Evolutionary conservation across 176 grass and related monocot genomes (phyloP).

Genomic region (Oryza glumipatula): DNA sequence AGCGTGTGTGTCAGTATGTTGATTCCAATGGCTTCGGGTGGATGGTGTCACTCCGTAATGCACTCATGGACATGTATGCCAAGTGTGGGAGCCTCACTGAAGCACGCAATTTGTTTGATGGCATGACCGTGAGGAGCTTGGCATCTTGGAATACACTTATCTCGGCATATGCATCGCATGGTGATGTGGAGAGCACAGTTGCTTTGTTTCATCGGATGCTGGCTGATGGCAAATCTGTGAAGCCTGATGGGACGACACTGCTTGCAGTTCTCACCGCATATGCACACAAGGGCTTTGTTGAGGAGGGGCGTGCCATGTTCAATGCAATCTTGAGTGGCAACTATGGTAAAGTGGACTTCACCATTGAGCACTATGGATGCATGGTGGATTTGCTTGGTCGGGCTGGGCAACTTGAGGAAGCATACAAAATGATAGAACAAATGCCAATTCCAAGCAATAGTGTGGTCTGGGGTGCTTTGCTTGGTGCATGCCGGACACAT

Average conservation of each 20-base stretch:
- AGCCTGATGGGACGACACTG: conserved; percentile 52
- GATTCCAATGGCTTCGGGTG: conserved; percentile 57
- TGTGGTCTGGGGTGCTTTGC: conserved; percentile 56
- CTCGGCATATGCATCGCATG: conserved; percentile 57
- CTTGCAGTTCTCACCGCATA: conserved; percentile 50
- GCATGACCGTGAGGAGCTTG: conserved; percentile 38
- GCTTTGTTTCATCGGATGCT: conserved; percentile 56
- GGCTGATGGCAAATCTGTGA: conserved; percentile 31
- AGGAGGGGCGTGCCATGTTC: conserved; percentile 50
- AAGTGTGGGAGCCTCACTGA: conserved; percentile 55
- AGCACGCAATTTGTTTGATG: conserved; percentile 52
- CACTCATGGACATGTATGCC: conserved; percentile 67
- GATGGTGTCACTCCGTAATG: conserved; percentile 62
- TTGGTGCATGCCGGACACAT: conserved; percentile 60
- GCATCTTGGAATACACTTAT: conserved; percentile 63
- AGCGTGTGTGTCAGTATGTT: conserved; percentile 40
- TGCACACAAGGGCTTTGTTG: conserved; percentile 51
- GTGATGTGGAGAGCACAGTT: conserved; percentile 38
- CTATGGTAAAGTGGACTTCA: conserved; percentile 42
- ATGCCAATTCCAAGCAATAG: conserved; percentile 54
- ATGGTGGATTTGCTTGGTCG: conserved; percentile 67
- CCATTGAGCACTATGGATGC: conserved; percentile 63
- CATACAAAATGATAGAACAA: conserved; percentile 49
- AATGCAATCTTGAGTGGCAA: conserved; percentile 37
- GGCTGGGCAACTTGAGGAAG: conserved; percentile 57